Evolutionary conservation across 108 stramenopile species (phyloP).

Genomic region (Skeletonema tropicum): DNA sequence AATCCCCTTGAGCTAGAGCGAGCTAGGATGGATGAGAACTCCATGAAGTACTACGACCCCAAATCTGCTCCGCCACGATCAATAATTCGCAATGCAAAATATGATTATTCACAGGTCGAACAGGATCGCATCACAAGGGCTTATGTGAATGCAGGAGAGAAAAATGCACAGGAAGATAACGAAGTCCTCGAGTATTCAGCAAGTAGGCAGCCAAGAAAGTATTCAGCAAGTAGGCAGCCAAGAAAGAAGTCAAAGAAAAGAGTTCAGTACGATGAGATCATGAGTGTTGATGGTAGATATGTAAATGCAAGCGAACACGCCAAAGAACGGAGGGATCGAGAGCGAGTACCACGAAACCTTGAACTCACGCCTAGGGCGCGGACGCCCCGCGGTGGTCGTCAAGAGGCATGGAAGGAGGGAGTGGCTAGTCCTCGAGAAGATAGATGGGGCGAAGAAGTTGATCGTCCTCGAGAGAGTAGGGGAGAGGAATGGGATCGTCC

Average conservation of each 20-base stretch:
- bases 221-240: too few relatives aligned
- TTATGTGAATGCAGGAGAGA: background rate
- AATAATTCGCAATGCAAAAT: background rate
- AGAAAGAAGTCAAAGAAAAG: background rate
- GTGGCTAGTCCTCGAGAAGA: background rate
- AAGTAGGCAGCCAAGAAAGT: background rate
- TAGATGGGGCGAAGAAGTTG: background rate
- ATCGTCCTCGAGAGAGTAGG: too few relatives aligned
- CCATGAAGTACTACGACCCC: background rate
- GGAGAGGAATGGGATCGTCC: too few relatives aligned
- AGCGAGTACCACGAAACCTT: constrained; percentile 6
- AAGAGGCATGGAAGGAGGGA: background rate
- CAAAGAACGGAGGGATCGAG: background rate
- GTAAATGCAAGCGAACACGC: background rate
- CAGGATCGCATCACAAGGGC: constrained; percentile 5
- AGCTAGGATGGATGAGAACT: background rate
- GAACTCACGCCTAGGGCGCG: background rate
- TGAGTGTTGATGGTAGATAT: constrained; percentile 7
- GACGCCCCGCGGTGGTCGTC: background rate
- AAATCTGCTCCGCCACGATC: background rate
- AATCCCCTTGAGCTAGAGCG: background rate
- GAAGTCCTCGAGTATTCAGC: background rate
- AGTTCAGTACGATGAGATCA: background rate
- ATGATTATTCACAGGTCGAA: background rate
- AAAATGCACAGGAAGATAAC: background rate